phyloP scores from a whole-genome alignment of 2,329 filamentous ascomycete genomes.

The Neofusicoccum kwambonambiense region DNA sequence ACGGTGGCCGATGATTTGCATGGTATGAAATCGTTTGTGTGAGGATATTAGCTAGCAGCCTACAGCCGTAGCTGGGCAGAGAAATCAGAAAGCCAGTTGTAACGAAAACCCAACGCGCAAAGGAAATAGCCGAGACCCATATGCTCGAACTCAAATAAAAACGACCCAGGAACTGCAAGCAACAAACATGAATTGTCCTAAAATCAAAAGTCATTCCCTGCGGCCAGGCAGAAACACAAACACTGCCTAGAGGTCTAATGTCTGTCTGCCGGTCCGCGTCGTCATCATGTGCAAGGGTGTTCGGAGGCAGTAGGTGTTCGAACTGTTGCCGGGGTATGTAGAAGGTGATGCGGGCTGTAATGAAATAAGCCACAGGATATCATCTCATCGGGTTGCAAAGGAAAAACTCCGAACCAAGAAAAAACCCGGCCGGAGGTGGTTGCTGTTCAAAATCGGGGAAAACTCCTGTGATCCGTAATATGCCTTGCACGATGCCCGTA shows the following conservation, averaged over 20 bases:
- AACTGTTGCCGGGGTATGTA: constrained; percentile 14
- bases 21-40: constrained; percentile 1
- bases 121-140: not conserved
- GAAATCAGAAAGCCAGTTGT: constrained; percentile 1
- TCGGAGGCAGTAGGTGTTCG: not conserved
- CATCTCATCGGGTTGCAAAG: constrained; percentile 6
- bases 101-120: not conserved
- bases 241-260: not conserved
- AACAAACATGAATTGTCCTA: constrained; percentile 1
- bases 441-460: constrained; percentile 9
- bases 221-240: not conserved
- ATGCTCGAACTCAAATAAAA: constrained; percentile 10
- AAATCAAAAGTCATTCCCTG: constrained; percentile 10
- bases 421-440: not conserved
- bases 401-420: not conserved
- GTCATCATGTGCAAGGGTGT: constrained; percentile 13
- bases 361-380: constrained; percentile 11
- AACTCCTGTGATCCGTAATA: constrained; percentile 15
- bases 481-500: constrained; percentile 13
- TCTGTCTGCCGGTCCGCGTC: constrained; percentile 8
- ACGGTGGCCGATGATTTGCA: not conserved
- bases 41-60: constrained; percentile 14
- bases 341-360: not conserved
- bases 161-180: not conserved
- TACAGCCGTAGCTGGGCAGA: constrained; percentile 1